phyloP scores from a whole-genome alignment of 2,329 filamentous ascomycete species.

The Diaporthe vaccinii region DNA sequence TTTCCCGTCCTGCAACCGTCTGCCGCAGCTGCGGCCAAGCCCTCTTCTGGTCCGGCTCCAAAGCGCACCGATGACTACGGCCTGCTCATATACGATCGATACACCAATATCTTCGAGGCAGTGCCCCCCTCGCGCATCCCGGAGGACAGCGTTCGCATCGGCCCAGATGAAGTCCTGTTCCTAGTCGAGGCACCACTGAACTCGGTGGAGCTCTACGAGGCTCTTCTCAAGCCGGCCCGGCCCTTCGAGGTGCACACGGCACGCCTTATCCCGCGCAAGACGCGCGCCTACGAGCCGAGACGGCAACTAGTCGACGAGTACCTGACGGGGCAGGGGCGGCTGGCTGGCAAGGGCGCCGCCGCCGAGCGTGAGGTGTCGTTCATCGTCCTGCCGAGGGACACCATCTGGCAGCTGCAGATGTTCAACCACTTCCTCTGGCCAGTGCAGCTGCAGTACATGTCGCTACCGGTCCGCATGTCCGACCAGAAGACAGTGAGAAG shows the following conservation, averaged over 20 bases:
- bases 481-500: slow-evolving; percentile 19
- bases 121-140: slow-evolving; percentile 8
- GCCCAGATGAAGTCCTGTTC: slow-evolving; percentile 34
- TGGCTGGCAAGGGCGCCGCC: slow-evolving; percentile 10
- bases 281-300: slow-evolving; percentile 5
- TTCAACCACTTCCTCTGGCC: slow-evolving; percentile 32
- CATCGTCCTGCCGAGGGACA: slow-evolving; percentile 28
- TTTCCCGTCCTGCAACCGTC: slow-evolving; percentile 19
- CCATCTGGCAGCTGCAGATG: slow-evolving; percentile 35
- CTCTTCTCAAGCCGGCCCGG: slow-evolving; percentile 29
- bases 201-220: slow-evolving; percentile 35
- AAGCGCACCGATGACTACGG: slow-evolving; percentile 28
- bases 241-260: slow-evolving; percentile 32
- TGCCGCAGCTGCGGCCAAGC: slow-evolving; percentile 19
- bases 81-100: slow-evolving; percentile 35
- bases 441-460: slow-evolving; percentile 35
- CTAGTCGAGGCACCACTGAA: slow-evolving; percentile 34
- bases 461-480: slow-evolving; percentile 24
- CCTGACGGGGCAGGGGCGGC: slow-evolving; percentile 28
- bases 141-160: slow-evolving; percentile 28
- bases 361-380: slow-evolving; percentile 31
- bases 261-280: slow-evolving; percentile 28
- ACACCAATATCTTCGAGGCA: slow-evolving; percentile 35
- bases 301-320: slow-evolving; percentile 31
- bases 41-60: neutral